Conservation (phyloP, 805 yeast genomes). For the Saccharomycopsis fodiens region DNA sequence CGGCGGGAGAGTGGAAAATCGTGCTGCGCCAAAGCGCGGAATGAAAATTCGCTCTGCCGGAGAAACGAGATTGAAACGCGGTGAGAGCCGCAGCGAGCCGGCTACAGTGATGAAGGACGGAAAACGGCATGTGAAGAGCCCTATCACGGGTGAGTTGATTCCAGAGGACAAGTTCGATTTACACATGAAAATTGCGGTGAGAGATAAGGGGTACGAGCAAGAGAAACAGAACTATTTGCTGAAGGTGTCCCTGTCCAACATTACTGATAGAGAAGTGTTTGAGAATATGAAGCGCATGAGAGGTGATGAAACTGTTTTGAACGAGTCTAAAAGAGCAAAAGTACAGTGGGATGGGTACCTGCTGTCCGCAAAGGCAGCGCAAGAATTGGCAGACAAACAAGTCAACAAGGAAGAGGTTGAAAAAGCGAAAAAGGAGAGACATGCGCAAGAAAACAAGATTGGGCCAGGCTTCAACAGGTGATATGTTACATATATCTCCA, state of each 20-base stretch:
- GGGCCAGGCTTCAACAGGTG: constrained; percentile 19
- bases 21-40: constrained; percentile 31
- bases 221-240: constrained; percentile 53
- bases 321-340: constrained; percentile 14
- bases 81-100: neutral
- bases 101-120: constrained; percentile 10
- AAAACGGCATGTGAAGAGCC: constrained; percentile 46
- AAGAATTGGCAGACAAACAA: constrained; percentile 19
- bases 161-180: constrained; percentile 64
- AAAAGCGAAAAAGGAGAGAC: constrained; percentile 15
- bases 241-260: constrained; percentile 38
- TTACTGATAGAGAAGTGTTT: constrained; percentile 51
- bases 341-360: constrained; percentile 25
- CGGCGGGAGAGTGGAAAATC: constrained; percentile 10
- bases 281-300: constrained; percentile 46
- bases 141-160: constrained; percentile 65
- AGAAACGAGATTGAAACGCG: constrained; percentile 44
- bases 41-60: constrained; percentile 70
- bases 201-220: constrained; percentile 73
- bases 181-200: constrained; percentile 59
- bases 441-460: constrained; percentile 16
- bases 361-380: constrained; percentile 20
- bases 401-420: constrained; percentile 19
- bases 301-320: constrained; percentile 6
- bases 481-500: no score